Conservation (phyloP, 768 basidiomycete species). For the Cystofilobasidium ferigula region DNA sequence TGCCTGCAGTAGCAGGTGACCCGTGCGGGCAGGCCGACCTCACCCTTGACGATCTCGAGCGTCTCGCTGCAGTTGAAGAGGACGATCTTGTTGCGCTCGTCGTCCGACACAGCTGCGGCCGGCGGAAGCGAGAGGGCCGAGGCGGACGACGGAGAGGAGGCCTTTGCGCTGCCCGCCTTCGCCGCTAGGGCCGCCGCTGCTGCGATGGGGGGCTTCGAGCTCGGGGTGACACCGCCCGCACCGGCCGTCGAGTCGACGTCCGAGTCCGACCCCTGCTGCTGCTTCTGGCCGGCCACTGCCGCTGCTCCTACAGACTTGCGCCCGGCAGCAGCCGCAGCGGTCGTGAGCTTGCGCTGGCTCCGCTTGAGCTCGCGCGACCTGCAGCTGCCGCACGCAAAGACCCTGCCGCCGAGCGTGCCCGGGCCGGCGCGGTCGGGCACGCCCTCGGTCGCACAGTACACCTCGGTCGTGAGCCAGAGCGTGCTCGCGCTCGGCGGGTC, state of each 20-base stretch:
- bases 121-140: not conserved
- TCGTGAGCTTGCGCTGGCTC: conserved; percentile 73
- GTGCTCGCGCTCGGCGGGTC: conserved; percentile 49
- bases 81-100: conserved; percentile 52
- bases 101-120: conserved; percentile 40
- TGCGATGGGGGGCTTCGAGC: conserved; percentile 48
- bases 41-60: conserved; percentile 77
- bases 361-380: conserved; percentile 75
- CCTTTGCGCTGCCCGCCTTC: too few relatives aligned
- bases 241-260: conserved; percentile 26
- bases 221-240: conserved; percentile 49
- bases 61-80: conserved; percentile 90
- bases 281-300: conserved; percentile 71
- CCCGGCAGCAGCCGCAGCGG: too few relatives aligned
- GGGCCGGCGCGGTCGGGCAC: conserved; percentile 40
- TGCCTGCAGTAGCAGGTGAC: conserved; percentile 98
- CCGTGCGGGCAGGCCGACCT: conserved; percentile 77
- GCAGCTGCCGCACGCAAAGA: conserved; percentile 77
- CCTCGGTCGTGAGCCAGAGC: conserved; percentile 58
- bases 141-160: too few relatives aligned
- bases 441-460: conserved; percentile 72
- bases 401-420: conserved; percentile 32
- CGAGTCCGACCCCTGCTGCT: conserved; percentile 42
- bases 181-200: not conserved
- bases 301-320: too few relatives aligned